Evolutionary conservation across 306 rosid species (phyloP).

Genomic region (Oemleria cerasiformis): DNA sequence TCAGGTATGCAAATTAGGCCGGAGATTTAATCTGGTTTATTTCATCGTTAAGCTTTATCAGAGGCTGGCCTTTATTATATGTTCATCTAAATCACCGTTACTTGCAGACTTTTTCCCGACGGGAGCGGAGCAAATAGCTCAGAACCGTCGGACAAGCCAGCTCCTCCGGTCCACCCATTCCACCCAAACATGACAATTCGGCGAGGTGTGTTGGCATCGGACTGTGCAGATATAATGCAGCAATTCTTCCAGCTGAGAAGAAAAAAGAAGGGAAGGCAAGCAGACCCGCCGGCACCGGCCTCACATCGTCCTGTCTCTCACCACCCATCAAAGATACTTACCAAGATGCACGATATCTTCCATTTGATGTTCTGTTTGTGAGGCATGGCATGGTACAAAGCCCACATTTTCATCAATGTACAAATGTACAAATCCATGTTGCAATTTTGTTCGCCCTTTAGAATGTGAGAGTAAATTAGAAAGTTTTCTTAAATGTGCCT

Average conservation of each 20-base stretch:
- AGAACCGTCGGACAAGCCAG: slow-evolving; percentile 47
- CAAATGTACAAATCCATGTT: not conserved
- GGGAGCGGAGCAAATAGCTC: slow-evolving; percentile 48
- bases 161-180: slow-evolving; percentile 88
- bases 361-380: slow-evolving; percentile 71
- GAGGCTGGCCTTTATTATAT: not conserved
- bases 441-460: not conserved
- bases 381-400: not conserved
- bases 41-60: not conserved
- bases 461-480: too few species aligned
- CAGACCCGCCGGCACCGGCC: slow-evolving; percentile 31
- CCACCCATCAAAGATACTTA: slow-evolving; percentile 61
- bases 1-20: slow-evolving; percentile 47
- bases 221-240: slow-evolving; percentile 84
- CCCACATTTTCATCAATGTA: not conserved
- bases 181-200: slow-evolving; percentile 86
- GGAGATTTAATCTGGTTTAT: not conserved
- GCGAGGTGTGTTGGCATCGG: slow-evolving; percentile 65
- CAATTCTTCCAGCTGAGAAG: slow-evolving; percentile 92
- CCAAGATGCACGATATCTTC: slow-evolving; percentile 71
- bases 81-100: not conserved
- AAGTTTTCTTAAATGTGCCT: too few species aligned
- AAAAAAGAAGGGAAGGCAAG: slow-evolving; percentile 43
- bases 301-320: slow-evolving; percentile 34
- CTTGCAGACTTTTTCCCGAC: slow-evolving; percentile 70